phyloP scores from a whole-genome alignment of 306 rosid genomes.

The Pachyrhizus erosus region DNA sequence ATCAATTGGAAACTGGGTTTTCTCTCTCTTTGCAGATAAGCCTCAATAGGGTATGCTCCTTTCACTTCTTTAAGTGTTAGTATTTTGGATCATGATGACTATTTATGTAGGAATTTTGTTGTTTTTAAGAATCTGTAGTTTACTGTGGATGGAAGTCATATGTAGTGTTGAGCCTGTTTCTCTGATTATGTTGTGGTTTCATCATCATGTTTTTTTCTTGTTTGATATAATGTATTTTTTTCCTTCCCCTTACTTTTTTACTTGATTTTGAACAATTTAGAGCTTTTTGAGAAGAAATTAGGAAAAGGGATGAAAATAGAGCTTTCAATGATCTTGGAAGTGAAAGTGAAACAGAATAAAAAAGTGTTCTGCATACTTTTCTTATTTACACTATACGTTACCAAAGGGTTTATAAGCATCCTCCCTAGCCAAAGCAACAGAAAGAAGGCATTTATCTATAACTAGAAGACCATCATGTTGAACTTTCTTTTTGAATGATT shows the following conservation, averaged over 20 bases:
- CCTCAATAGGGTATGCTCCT: constrained; percentile 45
- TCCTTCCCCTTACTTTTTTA: neutral
- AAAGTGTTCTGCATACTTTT: neutral
- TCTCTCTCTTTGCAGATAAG: constrained; percentile 2
- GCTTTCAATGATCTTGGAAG: neutral
- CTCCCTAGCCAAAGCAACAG: neutral
- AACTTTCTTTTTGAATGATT: neutral
- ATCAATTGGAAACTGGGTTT: constrained; percentile 38
- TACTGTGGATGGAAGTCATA: neutral
- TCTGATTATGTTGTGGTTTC: neutral
- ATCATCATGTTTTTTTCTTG: neutral
- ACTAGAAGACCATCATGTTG: constrained; percentile 2
- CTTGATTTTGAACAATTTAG: neutral
- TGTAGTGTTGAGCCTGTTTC: constrained; percentile 5
- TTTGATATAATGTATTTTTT: neutral
- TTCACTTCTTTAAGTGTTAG: neutral
- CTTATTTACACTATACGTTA: neutral
- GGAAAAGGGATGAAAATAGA: neutral
- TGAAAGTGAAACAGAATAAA: constrained; percentile 7
- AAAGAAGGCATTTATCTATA: neutral
- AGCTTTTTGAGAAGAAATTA: neutral
- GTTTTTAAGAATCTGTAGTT: neutral
- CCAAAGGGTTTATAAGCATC: neutral
- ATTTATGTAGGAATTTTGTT: neutral
- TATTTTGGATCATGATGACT: constrained; percentile 19